Percentiles rank a stretch among this genome's conserved stretches.
Conservation (phyloP, 768 basidiomycete genomes). For the Pulveroboletus sp. region DNA sequence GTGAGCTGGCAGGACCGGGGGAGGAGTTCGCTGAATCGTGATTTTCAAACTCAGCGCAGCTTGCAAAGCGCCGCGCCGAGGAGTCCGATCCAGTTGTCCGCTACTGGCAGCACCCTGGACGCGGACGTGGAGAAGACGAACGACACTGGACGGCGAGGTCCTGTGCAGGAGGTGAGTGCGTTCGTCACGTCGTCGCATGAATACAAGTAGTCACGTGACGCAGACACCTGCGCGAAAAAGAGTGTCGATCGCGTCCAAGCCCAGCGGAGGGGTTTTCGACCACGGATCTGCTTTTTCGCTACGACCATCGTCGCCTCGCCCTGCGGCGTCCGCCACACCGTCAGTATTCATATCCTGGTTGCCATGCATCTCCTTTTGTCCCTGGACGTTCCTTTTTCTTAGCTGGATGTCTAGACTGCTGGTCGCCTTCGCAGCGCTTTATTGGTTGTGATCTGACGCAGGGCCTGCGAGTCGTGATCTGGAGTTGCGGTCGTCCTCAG, state of each 20-base stretch:
- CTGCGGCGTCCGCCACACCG: conserved; percentile 25
- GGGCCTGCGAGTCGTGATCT: conserved; percentile 22
- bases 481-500: conserved; percentile 13
- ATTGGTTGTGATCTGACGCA: conserved; percentile 16
- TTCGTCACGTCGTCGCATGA: too few species aligned
- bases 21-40: conserved; percentile 13
- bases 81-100: conserved; percentile 18
- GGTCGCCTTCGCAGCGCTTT: conserved; percentile 12
- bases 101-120: not conserved
- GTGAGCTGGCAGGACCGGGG: not conserved
- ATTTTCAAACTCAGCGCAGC: conserved; percentile 17
- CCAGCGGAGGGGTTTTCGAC: not conserved
- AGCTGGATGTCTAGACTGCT: conserved; percentile 14
- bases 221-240: conserved; percentile 4
- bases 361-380: conserved; percentile 18
- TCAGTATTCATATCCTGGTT: conserved; percentile 14
- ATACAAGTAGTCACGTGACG: not conserved
- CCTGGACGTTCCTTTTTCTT: conserved; percentile 22
- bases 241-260: conserved; percentile 2
- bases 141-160: too few species aligned
- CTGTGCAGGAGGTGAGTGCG: too few species aligned
- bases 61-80: conserved; percentile 13
- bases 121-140: too few species aligned
- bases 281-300: conserved; percentile 13
- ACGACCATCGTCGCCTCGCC: conserved; percentile 9